Conservation (phyloP, 2,329 filamentous ascomycete genomes). For the Nigrograna mackinnonii region DNA sequence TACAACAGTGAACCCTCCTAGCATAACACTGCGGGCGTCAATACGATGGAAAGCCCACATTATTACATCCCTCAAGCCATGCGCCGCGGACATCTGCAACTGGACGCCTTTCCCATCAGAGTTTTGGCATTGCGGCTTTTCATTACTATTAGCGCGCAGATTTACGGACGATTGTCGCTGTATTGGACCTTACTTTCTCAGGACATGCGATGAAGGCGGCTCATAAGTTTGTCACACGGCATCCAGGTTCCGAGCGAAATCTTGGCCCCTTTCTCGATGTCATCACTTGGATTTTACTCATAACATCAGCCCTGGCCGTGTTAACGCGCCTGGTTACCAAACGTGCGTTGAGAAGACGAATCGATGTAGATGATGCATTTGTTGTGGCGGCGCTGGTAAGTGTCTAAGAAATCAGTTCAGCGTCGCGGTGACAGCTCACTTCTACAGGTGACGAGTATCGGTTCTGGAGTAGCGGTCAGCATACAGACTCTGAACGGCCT, state of each 20-base stretch:
- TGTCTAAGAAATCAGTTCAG: background rate
- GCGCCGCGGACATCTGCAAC: slow-evolving; percentile 6
- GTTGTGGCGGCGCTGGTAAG: slow-evolving; percentile 36
- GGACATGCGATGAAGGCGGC: slow-evolving; percentile 32
- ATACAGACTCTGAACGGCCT: slow-evolving; percentile 35
- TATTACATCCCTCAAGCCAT: too few relatives aligned
- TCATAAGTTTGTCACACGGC: slow-evolving; percentile 23
- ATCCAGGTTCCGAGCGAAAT: slow-evolving; percentile 29
- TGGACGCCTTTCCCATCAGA: slow-evolving; percentile 6
- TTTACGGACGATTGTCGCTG: too few relatives aligned
- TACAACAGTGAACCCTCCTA: too few relatives aligned
- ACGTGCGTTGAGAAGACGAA: slow-evolving; percentile 29
- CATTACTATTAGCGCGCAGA: slow-evolving; percentile 3
- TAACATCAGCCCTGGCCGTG: slow-evolving; percentile 36
- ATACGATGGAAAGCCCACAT: too few relatives aligned
- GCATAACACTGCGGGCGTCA: too few relatives aligned
- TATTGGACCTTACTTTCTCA: too few relatives aligned
- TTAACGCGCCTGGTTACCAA: slow-evolving; percentile 38
- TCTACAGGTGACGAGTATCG: slow-evolving; percentile 31
- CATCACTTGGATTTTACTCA: slow-evolving; percentile 37
- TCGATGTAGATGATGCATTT: slow-evolving; percentile 39
- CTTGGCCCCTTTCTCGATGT: slow-evolving; percentile 39
- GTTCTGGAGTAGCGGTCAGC: slow-evolving; percentile 34
- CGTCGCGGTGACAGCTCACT: slow-evolving; percentile 3
- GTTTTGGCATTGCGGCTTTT: slow-evolving; percentile 8